These are phyloP conservation scores for Nakazawaea ambrosiae DNA, from an alignment of 805 yeast species.

Conservation along the genomic window DNA sequence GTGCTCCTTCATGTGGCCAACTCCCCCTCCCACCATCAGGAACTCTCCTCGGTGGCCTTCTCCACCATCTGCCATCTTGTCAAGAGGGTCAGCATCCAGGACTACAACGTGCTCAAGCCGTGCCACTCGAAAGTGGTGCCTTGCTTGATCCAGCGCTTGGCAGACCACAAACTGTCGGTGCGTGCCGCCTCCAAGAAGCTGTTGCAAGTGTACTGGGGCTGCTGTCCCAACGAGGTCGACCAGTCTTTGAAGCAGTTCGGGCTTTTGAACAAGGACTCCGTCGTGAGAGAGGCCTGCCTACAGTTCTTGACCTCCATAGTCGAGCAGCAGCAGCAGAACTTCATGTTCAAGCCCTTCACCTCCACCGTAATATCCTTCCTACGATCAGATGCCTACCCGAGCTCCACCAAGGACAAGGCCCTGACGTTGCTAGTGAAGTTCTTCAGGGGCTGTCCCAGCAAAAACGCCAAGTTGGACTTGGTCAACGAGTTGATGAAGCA, in stretches of 20 bases:
- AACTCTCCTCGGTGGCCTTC: constrained; percentile 35
- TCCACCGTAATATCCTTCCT: constrained; percentile 15
- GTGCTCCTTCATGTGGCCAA: constrained; percentile 39
- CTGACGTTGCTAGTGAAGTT: constrained; percentile 26
- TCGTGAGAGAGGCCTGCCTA: constrained; percentile 36
- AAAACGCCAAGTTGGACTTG: constrained; percentile 39
- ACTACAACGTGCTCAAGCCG: constrained; percentile 31
- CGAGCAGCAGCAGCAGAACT: constrained; percentile 25
- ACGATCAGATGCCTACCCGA: neutral
- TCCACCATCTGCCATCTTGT: constrained; percentile 49
- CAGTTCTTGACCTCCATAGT: constrained; percentile 36
- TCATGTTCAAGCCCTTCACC: constrained; percentile 24
- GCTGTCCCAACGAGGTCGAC: constrained; percentile 43
- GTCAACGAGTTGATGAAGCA: constrained; percentile 30
- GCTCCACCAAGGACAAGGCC: constrained; percentile 10
- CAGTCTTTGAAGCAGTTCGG: constrained; percentile 35
- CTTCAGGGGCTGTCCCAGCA: constrained; percentile 27
- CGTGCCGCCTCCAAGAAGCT: constrained; percentile 42
- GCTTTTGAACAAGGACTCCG: constrained; percentile 29
- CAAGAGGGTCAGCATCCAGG: constrained; percentile 54
- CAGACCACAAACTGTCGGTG: constrained; percentile 30
- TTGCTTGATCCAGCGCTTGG: constrained; percentile 38
- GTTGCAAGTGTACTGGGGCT: constrained; percentile 47
- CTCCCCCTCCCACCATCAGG: constrained; percentile 23
- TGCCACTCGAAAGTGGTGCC: constrained; percentile 44